phyloP scores from a whole-genome alignment of 2,329 filamentous ascomycete species.

The Sarocladium oryzae region DNA sequence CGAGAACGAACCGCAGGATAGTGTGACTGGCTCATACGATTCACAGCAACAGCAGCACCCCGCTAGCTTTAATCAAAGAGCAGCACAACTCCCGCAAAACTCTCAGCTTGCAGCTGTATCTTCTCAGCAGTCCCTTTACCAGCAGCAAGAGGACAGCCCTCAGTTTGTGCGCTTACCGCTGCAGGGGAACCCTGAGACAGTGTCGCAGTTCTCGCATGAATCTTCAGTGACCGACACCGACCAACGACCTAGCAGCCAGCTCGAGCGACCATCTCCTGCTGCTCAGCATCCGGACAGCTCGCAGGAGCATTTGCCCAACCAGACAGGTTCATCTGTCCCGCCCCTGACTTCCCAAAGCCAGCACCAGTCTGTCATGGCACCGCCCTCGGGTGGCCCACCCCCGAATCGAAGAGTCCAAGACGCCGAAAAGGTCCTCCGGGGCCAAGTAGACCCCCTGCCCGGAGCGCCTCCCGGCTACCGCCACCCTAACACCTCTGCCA shows the following conservation, averaged over 20 bases:
- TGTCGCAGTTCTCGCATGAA: slow-evolving; percentile 58
- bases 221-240: slow-evolving; percentile 48
- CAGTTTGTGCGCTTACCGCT: slow-evolving; percentile 13
- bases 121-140: slow-evolving; percentile 24
- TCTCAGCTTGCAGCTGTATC: slow-evolving; percentile 23
- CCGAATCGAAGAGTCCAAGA: slow-evolving; percentile 43
- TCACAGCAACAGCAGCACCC: slow-evolving; percentile 30
- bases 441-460: slow-evolving; percentile 34
- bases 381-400: slow-evolving; percentile 36
- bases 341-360: slow-evolving; percentile 20
- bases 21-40: slow-evolving; percentile 26
- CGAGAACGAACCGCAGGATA: slow-evolving; percentile 17
- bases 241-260: slow-evolving; percentile 30
- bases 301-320: neutral
- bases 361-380: slow-evolving; percentile 39
- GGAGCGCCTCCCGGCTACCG: slow-evolving; percentile 47
- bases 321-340: slow-evolving; percentile 20
- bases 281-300: slow-evolving; percentile 26
- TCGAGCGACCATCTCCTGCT: slow-evolving; percentile 37
- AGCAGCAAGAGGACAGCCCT: slow-evolving; percentile 16
- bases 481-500: slow-evolving; percentile 39
- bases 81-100: slow-evolving; percentile 6
- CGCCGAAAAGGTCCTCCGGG: slow-evolving; percentile 39
- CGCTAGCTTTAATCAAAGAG: slow-evolving; percentile 13
- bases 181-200: slow-evolving; percentile 48